Conservation (phyloP, 2,329 filamentous ascomycete genomes). For the Arthrinium puccinioides region DNA sequence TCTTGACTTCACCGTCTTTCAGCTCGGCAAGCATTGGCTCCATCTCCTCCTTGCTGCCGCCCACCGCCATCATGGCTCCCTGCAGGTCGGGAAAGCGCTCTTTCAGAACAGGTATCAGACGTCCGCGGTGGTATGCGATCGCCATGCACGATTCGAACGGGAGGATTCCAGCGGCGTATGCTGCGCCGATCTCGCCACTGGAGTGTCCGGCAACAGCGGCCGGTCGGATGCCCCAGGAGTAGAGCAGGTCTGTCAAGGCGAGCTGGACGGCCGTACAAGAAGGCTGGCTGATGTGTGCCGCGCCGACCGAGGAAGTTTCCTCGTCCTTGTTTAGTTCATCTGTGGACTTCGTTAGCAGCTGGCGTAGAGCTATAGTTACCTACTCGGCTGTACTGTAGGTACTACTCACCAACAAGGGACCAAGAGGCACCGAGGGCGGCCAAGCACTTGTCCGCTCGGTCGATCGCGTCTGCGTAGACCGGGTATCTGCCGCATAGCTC, state of each 20-base stretch:
- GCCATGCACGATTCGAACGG: slow-evolving; percentile 14
- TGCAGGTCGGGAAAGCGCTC: slow-evolving; percentile 26
- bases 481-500: slow-evolving; percentile 16
- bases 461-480: slow-evolving; percentile 11
- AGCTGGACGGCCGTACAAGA: slow-evolving; percentile 33
- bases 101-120: slow-evolving; percentile 30
- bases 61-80: slow-evolving; percentile 49
- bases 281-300: slow-evolving; percentile 24
- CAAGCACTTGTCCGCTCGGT: slow-evolving; percentile 9
- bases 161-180: slow-evolving; percentile 38
- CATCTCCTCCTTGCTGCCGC: slow-evolving; percentile 32
- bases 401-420: slow-evolving; percentile 39
- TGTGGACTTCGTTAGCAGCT: too few relatives aligned
- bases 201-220: slow-evolving; percentile 19
- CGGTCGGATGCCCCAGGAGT: slow-evolving; percentile 17
- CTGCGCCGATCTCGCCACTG: slow-evolving; percentile 32
- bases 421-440: slow-evolving; percentile 13
- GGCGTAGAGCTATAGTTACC: too few relatives aligned
- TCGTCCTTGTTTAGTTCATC: slow-evolving; percentile 14
- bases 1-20: slow-evolving; percentile 15
- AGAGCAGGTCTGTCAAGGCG: slow-evolving; percentile 28
- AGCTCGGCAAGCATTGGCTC: slow-evolving; percentile 29
- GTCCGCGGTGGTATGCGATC: slow-evolving; percentile 27
- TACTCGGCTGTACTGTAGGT: slow-evolving; percentile 30
- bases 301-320: slow-evolving; percentile 12